These are phyloP conservation scores for Chaetomium tenue DNA, from an alignment of 495 filamentous ascomycete species.

Conservation along the genomic window DNA sequence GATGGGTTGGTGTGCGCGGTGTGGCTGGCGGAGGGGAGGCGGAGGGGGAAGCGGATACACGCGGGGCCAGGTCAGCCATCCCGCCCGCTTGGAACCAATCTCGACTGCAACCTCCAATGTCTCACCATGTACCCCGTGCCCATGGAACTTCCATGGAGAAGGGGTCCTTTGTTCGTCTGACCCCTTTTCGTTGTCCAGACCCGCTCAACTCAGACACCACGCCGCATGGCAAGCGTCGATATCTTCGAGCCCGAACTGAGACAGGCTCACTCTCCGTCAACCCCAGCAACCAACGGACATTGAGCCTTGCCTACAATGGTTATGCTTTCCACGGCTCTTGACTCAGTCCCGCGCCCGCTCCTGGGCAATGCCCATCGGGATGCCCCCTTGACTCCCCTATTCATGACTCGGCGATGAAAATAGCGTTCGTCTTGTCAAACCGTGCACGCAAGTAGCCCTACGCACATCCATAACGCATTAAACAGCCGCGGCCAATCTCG, in stretches of 20 bases:
- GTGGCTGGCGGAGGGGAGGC: background rate
- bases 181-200: background rate
- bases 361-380: background rate
- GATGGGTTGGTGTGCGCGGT: background rate
- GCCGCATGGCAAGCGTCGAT: slow-evolving; percentile 1
- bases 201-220: background rate
- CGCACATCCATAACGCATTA: background rate
- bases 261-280: background rate
- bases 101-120: background rate
- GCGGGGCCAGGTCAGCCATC: background rate
- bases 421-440: background rate
- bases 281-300: background rate
- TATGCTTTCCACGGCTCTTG: too few species aligned
- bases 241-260: background rate
- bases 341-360: background rate
- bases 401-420: background rate
- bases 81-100: slow-evolving; percentile 6
- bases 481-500: background rate
- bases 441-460: background rate
- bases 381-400: background rate
- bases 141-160: background rate
- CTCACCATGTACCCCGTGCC: background rate
- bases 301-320: background rate
- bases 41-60: background rate
- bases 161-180: background rate